Conservation (phyloP, 768 basidiomycete species). For the Boletellus ananas region DNA sequence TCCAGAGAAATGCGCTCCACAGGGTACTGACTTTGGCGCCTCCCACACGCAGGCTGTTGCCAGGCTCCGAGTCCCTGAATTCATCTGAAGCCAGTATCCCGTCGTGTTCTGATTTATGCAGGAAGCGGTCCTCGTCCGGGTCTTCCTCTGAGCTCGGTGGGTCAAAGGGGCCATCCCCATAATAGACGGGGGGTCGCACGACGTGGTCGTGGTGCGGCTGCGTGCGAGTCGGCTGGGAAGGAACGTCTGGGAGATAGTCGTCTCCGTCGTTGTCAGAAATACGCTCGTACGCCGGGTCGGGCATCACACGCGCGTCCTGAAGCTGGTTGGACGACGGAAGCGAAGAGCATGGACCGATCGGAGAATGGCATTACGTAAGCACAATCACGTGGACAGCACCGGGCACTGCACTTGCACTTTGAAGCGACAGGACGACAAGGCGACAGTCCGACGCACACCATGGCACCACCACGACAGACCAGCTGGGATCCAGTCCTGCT, state of each 20-base stretch:
- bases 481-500: slow-evolving; percentile 91
- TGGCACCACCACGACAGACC: slow-evolving; percentile 39
- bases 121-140: slow-evolving; percentile 38
- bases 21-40: slow-evolving; percentile 32
- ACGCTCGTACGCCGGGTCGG: slow-evolving; percentile 28
- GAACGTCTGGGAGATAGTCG: slow-evolving; percentile 13
- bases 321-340: background rate
- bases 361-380: slow-evolving; percentile 10
- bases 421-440: no score
- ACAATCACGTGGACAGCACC: slow-evolving; percentile 10
- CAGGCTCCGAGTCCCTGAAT: slow-evolving; percentile 26
- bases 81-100: slow-evolving; percentile 1
- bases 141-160: slow-evolving; percentile 80
- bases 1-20: background rate
- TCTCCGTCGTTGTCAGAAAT: slow-evolving; percentile 26
- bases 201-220: slow-evolving; percentile 5
- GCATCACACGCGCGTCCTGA: slow-evolving; percentile 20
- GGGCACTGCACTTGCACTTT: no score
- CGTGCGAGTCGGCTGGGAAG: slow-evolving; percentile 3
- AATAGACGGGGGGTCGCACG: slow-evolving; percentile 46
- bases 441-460: slow-evolving; percentile 9
- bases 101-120: slow-evolving; percentile 42
- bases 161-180: slow-evolving; percentile 74
- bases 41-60: slow-evolving; percentile 34
- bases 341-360: slow-evolving; percentile 9